A percentile compares a stretch with the other conserved stretches of the same genome.
Evolutionary conservation across 768 basidiomycete genomes (phyloP).

Genomic region (Tephrocybe sp.): DNA sequence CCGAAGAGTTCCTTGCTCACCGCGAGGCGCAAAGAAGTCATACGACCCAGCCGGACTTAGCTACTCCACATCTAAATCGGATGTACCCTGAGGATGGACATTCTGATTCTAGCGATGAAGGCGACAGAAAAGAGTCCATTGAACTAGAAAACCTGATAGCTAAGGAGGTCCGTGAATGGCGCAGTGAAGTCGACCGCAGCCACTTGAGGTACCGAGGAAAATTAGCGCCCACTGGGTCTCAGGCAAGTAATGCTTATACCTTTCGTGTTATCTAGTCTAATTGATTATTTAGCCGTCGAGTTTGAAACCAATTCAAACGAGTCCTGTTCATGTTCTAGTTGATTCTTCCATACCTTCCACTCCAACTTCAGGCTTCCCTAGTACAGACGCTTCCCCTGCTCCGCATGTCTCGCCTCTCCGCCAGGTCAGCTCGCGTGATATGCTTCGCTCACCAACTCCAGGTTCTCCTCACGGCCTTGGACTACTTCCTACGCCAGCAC

Average conservation of each 20-base stretch:
- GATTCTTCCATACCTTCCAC: slow-evolving; percentile 29
- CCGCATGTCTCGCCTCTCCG: slow-evolving; percentile 18
- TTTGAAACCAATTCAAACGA: slow-evolving; percentile 33
- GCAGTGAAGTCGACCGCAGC: slow-evolving; percentile 36
- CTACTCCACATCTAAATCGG: slow-evolving; percentile 16
- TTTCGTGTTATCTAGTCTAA: slow-evolving; percentile 2
- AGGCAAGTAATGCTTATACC: slow-evolving; percentile 33
- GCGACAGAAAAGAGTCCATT: slow-evolving; percentile 23
- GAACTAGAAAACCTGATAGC: slow-evolving; percentile 55
- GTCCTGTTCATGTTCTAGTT: slow-evolving; percentile 46
- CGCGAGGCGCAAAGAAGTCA: slow-evolving; percentile 30
- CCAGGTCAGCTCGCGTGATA: slow-evolving; percentile 12
- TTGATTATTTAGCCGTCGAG: slow-evolving; percentile 1
- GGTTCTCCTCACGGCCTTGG: slow-evolving; percentile 7
- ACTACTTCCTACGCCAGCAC: slow-evolving; percentile 12
- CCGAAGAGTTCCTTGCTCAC: slow-evolving; percentile 33
- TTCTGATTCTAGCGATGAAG: slow-evolving; percentile 16
- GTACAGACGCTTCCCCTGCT: slow-evolving; percentile 22
- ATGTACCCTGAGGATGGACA: slow-evolving; percentile 25
- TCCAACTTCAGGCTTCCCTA: slow-evolving; percentile 22
- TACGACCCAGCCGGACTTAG: slow-evolving; percentile 19
- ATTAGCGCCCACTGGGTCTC: slow-evolving; percentile 13
- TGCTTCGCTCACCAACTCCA: slow-evolving; percentile 15
- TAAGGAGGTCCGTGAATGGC: slow-evolving; percentile 52
- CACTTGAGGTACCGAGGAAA: slow-evolving; percentile 31